Evolutionary conservation across 495 filamentous ascomycete species (phyloP), one percentile per base, ranked within the genome.

Genomic region (Aspergillus diversus): DNA sequence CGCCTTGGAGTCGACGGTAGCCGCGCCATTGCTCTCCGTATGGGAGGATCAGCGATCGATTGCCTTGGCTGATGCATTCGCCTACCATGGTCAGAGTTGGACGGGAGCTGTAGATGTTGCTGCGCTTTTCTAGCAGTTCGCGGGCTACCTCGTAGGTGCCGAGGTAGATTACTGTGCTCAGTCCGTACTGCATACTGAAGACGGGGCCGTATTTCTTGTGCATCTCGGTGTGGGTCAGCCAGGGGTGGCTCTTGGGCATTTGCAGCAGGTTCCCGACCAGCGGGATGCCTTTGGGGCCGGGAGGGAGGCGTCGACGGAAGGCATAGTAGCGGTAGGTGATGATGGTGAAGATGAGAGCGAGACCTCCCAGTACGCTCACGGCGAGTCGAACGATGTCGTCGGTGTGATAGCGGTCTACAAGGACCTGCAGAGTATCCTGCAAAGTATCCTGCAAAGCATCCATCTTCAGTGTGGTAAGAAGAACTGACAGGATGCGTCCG

Each of bases 251-350:
- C 34, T 71, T 66, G 2, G 85, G 86, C 5, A 89, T 65, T 65
- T 88, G 85, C 59, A 84, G 84, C 5, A 88, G 72, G 15, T 83
- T 82, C 33, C 86, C 86, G 57, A 89, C 74, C 43, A 84, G 70
- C 5, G 86, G 86, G 9, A 80, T 65, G 42, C 72, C 78, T 82
- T 48, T 37, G 9, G 66, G 66, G 6, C 66, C 66, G 11, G 63
- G 62, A 17, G 66, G 63, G 5, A 62, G 57, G 31, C 33, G 46
- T 17, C 46, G 46, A 16, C 46, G 46, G 17, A 49, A n/a, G 15
- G 46, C 46, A 49, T 49, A 49, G 17, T 49, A 49, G 0, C 46
- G 46, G 17, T 49, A 49, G 13, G 46, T 16, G 17, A 49, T 49
- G 3, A 49, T 15, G 15, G 46, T 21, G 7, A 49, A n/a, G 16